Conservation (phyloP, 73 alveolate species). For the Breviolum minutum region DNA sequence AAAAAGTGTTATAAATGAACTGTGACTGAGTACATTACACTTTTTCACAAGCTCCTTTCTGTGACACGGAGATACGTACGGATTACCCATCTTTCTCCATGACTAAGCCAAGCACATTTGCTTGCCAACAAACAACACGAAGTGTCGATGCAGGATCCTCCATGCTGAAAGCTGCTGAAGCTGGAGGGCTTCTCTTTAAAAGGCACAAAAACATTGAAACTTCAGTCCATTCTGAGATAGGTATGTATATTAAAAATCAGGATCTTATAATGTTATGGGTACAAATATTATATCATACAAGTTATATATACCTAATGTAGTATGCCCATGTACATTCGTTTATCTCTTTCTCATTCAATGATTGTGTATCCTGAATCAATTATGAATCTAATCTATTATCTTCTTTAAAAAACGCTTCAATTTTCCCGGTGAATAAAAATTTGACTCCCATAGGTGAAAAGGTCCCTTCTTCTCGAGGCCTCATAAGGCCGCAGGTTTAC, state of each 20-base stretch:
- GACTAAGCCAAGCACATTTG: not conserved
- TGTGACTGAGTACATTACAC: no score
- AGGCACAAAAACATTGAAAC: not conserved
- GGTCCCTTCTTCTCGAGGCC: not conserved
- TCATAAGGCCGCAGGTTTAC: slow-evolving; percentile 1
- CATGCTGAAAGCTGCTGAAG: not conserved
- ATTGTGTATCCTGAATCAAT: no score
- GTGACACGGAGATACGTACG: no score
- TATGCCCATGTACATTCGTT: not conserved
- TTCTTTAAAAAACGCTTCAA: not conserved
- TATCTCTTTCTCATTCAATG: not conserved
- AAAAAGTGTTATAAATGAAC: no score
- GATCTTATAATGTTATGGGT: no score
- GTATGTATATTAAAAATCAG: not conserved
- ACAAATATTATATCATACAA: no score
- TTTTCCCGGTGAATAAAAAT: not conserved
- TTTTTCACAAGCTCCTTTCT: no score
- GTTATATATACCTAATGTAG: no score
- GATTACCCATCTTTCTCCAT: no score
- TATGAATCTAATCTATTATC: not conserved
- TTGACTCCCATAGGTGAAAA: no score
- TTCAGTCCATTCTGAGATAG: not conserved
- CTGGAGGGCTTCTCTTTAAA: no score
- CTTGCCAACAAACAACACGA: slow-evolving; percentile 34
- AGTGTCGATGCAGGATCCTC: slow-evolving; percentile 11